phyloP scores from a whole-genome alignment of 768 basidiomycete species.

The Suillus occidentalis region DNA sequence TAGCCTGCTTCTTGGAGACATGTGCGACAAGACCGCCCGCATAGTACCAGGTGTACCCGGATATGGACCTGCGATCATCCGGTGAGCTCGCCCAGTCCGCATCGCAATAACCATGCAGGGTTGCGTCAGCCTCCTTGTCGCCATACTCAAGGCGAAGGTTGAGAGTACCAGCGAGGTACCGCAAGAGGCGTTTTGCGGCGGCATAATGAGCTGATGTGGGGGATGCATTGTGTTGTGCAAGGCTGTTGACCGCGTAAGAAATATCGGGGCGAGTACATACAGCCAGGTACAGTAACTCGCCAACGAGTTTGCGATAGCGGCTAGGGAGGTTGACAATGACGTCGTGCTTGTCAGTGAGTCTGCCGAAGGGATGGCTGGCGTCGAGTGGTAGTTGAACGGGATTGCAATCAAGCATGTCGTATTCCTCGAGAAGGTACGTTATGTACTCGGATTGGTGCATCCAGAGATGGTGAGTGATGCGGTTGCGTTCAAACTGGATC shows the following conservation, averaged over 20 bases:
- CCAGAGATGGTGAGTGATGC: background rate
- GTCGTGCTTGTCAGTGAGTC: background rate
- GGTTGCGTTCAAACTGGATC: background rate
- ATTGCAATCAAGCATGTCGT: background rate
- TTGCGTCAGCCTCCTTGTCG: too few relatives aligned
- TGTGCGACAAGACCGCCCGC: too few relatives aligned
- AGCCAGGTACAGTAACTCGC: background rate
- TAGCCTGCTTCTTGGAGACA: too few relatives aligned
- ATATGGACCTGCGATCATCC: too few relatives aligned
- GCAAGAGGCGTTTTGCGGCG: slow-evolving; percentile 24
- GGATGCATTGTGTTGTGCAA: slow-evolving; percentile 33
- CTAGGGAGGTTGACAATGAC: background rate
- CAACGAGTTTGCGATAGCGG: background rate
- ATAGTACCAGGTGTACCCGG: too few relatives aligned
- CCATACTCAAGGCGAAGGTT: background rate
- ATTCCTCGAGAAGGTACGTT: background rate
- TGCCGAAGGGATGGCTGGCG: background rate
- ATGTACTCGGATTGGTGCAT: background rate
- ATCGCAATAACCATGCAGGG: too few relatives aligned
- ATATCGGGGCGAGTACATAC: background rate
- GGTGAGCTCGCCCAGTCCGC: too few relatives aligned
- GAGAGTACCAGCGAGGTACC: slow-evolving; percentile 26
- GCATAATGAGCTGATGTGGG: slow-evolving; percentile 18
- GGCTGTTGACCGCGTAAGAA: slow-evolving; percentile 26
- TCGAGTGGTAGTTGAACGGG: background rate